These are phyloP conservation scores for Taiwanofungus camphoratus DNA, from an alignment of 1,284 basidiomycete species.

Conservation along the genomic window DNA sequence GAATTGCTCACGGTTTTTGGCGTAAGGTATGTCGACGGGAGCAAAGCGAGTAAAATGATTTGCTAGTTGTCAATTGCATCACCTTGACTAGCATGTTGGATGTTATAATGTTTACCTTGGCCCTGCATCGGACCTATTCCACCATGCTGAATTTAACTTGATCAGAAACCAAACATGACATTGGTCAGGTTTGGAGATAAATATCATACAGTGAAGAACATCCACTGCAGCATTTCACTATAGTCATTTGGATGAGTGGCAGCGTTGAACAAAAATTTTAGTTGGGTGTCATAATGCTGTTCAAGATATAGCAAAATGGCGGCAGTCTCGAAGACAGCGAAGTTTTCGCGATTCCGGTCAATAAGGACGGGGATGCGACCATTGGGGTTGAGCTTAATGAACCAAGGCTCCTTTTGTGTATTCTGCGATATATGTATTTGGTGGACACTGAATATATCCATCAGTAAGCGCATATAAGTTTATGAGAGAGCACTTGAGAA, in stretches of 20 bases:
- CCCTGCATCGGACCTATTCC: constrained; percentile 71
- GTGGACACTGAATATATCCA: constrained; percentile 33
- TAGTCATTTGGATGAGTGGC: constrained; percentile 30
- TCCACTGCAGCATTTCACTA: constrained; percentile 69
- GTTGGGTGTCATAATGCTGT: constrained; percentile 40
- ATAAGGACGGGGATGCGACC: constrained; percentile 49
- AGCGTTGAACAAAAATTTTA: constrained; percentile 42
- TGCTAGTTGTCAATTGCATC: constrained; percentile 24
- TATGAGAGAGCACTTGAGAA: too few species aligned
- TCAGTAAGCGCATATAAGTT: too few species aligned
- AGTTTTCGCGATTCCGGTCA: constrained; percentile 31
- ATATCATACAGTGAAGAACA: constrained; percentile 58
- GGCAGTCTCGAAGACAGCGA: constrained; percentile 48
- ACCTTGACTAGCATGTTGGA: background rate
- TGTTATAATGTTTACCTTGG: constrained; percentile 32
- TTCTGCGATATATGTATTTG: constrained; percentile 32
- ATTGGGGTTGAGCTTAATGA: constrained; percentile 52
- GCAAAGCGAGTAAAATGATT: constrained; percentile 50
- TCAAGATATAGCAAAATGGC: constrained; percentile 50
- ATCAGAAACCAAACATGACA: too few species aligned
- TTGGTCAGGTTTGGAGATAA: too few species aligned
- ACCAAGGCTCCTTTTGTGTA: constrained; percentile 47
- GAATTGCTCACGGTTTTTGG: constrained; percentile 43
- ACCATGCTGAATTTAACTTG: constrained; percentile 59
- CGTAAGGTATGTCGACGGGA: constrained; percentile 60